Evolutionary conservation across 495 filamentous ascomycete genomes (phyloP).

Genomic region (Evernia prunastri): DNA sequence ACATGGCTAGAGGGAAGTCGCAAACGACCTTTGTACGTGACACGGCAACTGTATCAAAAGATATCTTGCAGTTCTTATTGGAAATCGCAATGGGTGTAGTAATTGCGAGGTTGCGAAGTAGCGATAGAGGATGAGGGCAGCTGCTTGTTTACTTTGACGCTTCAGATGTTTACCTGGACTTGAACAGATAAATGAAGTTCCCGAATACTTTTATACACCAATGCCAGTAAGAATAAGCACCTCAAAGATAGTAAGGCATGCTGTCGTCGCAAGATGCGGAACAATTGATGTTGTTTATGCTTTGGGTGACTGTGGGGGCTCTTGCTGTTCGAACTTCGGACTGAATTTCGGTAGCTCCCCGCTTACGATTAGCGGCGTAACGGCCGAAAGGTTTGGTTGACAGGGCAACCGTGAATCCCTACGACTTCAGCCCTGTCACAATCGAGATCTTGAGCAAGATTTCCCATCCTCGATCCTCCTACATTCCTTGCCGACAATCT

Average conservation of each 20-base stretch:
- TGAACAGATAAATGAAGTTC: background rate
- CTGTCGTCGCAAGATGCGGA: conserved; percentile 1
- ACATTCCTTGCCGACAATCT: background rate
- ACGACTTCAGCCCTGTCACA: conserved; percentile 11
- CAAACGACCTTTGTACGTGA: background rate
- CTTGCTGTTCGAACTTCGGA: background rate
- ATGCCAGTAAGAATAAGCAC: conserved; percentile 5
- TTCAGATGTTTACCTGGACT: conserved; percentile 2
- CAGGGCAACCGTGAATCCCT: conserved; percentile 6
- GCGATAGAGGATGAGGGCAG: conserved; percentile 5
- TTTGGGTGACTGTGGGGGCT: background rate
- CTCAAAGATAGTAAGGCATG: conserved; percentile 1
- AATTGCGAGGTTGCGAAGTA: conserved; percentile 9
- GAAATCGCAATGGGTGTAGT: background rate
- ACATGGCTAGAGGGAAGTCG: conserved; percentile 21
- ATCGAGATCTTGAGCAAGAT: too few species aligned
- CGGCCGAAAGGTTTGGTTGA: conserved; percentile 14
- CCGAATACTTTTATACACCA: background rate
- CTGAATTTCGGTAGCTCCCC: background rate
- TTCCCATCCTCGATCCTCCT: background rate
- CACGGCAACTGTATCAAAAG: background rate
- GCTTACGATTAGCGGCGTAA: background rate
- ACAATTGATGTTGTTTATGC: conserved; percentile 13
- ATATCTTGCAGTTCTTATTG: background rate
- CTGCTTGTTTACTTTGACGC: conserved; percentile 6